A percentile compares a stretch with the other conserved stretches of the same genome.
These are phyloP conservation scores for Chenopodium suecicum DNA, from an alignment of 148 eudicot genomes.

Conservation along the genomic window DNA sequence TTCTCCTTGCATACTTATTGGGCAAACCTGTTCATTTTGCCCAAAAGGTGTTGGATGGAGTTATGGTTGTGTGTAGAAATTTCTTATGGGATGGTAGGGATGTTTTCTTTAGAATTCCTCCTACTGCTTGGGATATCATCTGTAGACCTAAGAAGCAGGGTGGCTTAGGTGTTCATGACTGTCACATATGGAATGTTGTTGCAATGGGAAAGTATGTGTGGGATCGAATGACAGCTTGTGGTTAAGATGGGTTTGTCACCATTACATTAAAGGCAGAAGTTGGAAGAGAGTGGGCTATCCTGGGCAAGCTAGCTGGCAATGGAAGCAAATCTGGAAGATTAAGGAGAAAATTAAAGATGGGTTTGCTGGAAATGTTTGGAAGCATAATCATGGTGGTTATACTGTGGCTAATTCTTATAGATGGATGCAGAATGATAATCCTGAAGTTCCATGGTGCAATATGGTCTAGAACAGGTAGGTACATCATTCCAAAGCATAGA, in stretches of 20 bases:
- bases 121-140: not conserved
- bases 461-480: not conserved
- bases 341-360: not conserved
- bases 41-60: not conserved
- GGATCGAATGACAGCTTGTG: no score
- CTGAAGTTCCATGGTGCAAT: not conserved
- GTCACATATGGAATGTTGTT: not conserved
- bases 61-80: no score
- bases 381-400: not conserved
- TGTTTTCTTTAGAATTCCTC: not conserved
- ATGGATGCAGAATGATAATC: not conserved
- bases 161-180: not conserved
- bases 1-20: not conserved
- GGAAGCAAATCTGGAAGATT: not conserved
- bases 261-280: not conserved
- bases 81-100: not conserved
- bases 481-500: no score
- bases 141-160: not conserved
- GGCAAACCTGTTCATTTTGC: not conserved
- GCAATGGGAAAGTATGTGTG: not conserved
- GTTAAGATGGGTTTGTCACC: not conserved
- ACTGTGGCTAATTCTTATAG: not conserved
- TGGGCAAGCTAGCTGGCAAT: not conserved
- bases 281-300: not conserved
- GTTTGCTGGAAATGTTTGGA: not conserved